Evolutionary conservation across 495 filamentous ascomycete genomes (phyloP).

Genomic region (Sabuloglossum arenarium): DNA sequence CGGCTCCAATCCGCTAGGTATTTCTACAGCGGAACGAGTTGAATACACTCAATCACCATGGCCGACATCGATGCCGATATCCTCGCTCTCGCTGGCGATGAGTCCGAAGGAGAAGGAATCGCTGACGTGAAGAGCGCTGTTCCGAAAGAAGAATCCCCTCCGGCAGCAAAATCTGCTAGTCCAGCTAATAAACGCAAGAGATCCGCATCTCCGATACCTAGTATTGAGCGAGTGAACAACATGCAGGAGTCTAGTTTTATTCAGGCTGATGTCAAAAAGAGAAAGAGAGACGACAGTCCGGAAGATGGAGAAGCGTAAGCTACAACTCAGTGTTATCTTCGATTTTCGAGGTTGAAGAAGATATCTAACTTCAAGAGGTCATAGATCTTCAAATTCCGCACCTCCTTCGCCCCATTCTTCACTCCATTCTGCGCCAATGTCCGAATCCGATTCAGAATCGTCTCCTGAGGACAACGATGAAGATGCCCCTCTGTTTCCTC

Average conservation of each 20-base stretch:
- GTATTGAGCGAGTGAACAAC: slow-evolving; percentile 25
- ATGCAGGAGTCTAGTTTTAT: slow-evolving; percentile 17
- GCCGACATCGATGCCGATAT: slow-evolving; percentile 75
- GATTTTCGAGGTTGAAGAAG: background rate
- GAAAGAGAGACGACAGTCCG: slow-evolving; percentile 39
- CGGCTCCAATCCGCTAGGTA: background rate
- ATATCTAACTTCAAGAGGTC: slow-evolving; percentile 7
- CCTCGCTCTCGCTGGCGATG: slow-evolving; percentile 57
- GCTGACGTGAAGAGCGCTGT: slow-evolving; percentile 9
- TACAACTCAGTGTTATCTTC: background rate
- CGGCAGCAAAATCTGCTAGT: background rate
- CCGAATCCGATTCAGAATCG: slow-evolving; percentile 62
- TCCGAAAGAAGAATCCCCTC: background rate
- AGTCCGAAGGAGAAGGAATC: slow-evolving; percentile 32
- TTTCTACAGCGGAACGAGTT: background rate
- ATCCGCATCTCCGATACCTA: slow-evolving; percentile 6
- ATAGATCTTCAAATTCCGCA: slow-evolving; percentile 28
- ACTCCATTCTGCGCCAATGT: slow-evolving; percentile 68
- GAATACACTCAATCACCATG: slow-evolving; percentile 19
- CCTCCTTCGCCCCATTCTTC: slow-evolving; percentile 48
- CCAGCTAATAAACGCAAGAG: background rate
- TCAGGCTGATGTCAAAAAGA: slow-evolving; percentile 16
- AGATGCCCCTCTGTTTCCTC: slow-evolving; percentile 51
- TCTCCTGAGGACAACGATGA: slow-evolving; percentile 29
- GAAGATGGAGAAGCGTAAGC: slow-evolving; percentile 78